A percentile compares a stretch with the other conserved stretches of the same genome.
These are phyloP conservation scores for Heliamphora pulchella DNA, from an alignment of 179 eudicot genomes.

Conservation along the genomic window DNA sequence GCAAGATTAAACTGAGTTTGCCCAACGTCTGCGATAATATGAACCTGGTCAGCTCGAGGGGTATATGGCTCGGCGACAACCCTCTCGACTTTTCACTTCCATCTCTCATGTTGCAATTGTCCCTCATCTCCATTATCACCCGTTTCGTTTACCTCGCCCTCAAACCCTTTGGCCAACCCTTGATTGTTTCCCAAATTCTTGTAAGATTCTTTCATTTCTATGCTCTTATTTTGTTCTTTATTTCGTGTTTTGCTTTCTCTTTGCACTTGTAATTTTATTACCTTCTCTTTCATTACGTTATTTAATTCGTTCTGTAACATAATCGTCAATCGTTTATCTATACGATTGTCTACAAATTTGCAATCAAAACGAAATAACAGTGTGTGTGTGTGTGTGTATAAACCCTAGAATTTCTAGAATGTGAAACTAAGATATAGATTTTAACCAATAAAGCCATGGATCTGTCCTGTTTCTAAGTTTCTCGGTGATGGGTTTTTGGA, in stretches of 20 bases:
- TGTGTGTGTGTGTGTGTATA: too few species aligned
- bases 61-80: conserved; percentile 2
- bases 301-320: background rate
- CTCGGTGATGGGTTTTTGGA: background rate
- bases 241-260: background rate
- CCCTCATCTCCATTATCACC: conserved; percentile 29
- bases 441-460: background rate
- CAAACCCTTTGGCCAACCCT: conserved; percentile 40
- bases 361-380: background rate
- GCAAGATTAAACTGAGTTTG: background rate
- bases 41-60: background rate
- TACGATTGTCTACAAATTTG: background rate
- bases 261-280: background rate
- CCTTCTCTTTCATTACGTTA: background rate
- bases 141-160: conserved; percentile 20
- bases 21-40: background rate
- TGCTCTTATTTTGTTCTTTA: background rate
- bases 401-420: background rate
- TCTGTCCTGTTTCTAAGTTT: background rate
- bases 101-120: conserved; percentile 27
- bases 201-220: conserved; percentile 27
- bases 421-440: background rate
- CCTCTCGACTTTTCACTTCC: conserved; percentile 35
- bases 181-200: conserved; percentile 38
- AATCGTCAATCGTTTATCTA: background rate